Evolutionary conservation across 805 yeast genomes (phyloP).

Genomic region (Scheffersomyces coipomensis): DNA sequence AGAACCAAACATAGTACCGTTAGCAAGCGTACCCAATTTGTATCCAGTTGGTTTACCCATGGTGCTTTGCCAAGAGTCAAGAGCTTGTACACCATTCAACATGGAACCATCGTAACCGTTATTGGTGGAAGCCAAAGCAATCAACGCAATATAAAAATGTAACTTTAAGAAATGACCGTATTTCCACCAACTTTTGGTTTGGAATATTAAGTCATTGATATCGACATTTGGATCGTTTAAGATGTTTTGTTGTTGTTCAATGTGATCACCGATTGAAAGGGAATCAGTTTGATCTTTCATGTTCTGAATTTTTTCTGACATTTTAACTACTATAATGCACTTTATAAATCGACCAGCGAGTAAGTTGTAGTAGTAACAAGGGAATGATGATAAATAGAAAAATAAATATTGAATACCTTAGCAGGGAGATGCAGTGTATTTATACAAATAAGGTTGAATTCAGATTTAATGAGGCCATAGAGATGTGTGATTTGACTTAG

Average conservation of each 20-base stretch:
- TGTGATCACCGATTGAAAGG: conserved; percentile 5
- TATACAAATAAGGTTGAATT: not conserved
- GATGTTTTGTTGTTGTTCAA: conserved; percentile 1
- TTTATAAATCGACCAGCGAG: conserved; percentile 4
- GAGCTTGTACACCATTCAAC: conserved; percentile 51
- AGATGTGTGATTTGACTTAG: not conserved
- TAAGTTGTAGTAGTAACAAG: not conserved
- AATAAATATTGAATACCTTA: not conserved
- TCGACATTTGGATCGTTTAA: conserved; percentile 1
- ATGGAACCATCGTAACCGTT: conserved; percentile 50
- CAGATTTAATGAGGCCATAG: not conserved
- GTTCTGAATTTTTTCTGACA: not conserved
- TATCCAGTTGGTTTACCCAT: conserved; percentile 40
- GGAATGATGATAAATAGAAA: not conserved
- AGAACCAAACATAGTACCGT: conserved; percentile 44
- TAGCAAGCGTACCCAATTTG: conserved; percentile 38
- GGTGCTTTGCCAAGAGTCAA: conserved; percentile 37
- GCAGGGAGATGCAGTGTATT: conserved; percentile 1
- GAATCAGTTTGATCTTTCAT: conserved; percentile 4
- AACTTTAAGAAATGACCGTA: conserved; percentile 38
- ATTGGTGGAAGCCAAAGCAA: conserved; percentile 47
- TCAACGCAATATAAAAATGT: conserved; percentile 35
- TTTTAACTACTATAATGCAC: not conserved
- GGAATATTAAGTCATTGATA: not conserved
- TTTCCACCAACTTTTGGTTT: conserved; percentile 19